Conservation (phyloP, 441 rosid genomes). For the Sinapis alba region DNA sequence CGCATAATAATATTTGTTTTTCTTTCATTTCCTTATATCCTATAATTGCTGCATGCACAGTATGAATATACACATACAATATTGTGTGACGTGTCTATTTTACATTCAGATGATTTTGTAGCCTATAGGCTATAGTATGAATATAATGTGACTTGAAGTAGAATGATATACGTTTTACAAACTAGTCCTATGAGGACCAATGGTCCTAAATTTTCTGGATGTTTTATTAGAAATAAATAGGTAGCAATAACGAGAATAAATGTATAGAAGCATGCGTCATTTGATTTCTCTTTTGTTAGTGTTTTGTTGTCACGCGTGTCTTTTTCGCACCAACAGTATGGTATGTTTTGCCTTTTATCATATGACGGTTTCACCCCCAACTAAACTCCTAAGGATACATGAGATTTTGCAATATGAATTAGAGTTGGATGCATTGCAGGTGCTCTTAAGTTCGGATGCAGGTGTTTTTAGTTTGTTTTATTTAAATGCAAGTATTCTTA, state of each 20-base stretch:
- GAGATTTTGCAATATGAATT: neutral
- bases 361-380: constrained; percentile 32
- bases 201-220: neutral
- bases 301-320: constrained; percentile 37
- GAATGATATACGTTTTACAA: constrained; percentile 6
- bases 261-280: constrained; percentile 40
- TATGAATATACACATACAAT: neutral
- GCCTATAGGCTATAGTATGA: neutral
- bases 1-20: neutral
- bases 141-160: constrained; percentile 1
- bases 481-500: neutral
- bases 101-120: neutral
- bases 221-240: neutral
- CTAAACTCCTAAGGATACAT: neutral
- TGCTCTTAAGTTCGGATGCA: neutral
- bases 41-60: neutral
- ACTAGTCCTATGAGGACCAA: neutral
- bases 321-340: constrained; percentile 34
- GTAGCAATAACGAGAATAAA: constrained; percentile 23
- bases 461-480: neutral
- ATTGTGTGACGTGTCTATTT: neutral
- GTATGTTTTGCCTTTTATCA: constrained; percentile 27
- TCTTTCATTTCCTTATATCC: neutral
- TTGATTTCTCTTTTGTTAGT: constrained; percentile 32
- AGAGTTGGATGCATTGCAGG: neutral